A percentile compares a stretch with the other conserved stretches of the same genome.
These are phyloP conservation scores for Papiliotrema flavescens DNA, from an alignment of 1,284 basidiomycete genomes.

Conservation along the genomic window DNA sequence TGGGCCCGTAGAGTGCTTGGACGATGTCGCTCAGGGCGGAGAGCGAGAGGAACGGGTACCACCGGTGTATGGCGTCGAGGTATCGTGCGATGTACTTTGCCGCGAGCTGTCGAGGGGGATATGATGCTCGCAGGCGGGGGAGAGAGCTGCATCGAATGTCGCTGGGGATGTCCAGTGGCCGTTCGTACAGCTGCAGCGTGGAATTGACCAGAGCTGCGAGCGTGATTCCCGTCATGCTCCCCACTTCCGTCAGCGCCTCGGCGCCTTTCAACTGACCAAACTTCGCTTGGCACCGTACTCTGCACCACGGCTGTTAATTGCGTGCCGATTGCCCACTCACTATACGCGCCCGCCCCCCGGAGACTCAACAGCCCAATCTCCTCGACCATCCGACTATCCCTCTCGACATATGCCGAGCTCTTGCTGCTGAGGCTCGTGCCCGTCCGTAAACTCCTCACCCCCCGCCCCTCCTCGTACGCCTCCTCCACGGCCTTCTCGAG, in stretches of 20 bases:
- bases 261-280: too few species aligned
- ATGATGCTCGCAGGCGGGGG: neutral
- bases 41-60: conserved; percentile 9
- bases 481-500: neutral
- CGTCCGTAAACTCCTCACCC: neutral
- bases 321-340: neutral
- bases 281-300: too few species aligned
- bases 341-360: neutral
- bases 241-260: conserved; percentile 3
- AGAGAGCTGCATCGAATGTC: neutral
- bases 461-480: neutral
- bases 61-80: conserved; percentile 2
- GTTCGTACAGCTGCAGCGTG: conserved; percentile 1
- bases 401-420: neutral
- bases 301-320: too few species aligned
- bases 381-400: neutral
- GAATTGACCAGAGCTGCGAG: conserved; percentile 4
- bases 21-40: neutral
- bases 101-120: neutral
- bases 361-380: neutral
- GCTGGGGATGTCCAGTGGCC: neutral
- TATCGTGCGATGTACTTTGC: neutral
- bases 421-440: neutral
- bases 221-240: conserved; percentile 9
- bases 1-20: neutral